Conservation (phyloP, 257 asterid species). For the Solanum infundibuliforme region DNA sequence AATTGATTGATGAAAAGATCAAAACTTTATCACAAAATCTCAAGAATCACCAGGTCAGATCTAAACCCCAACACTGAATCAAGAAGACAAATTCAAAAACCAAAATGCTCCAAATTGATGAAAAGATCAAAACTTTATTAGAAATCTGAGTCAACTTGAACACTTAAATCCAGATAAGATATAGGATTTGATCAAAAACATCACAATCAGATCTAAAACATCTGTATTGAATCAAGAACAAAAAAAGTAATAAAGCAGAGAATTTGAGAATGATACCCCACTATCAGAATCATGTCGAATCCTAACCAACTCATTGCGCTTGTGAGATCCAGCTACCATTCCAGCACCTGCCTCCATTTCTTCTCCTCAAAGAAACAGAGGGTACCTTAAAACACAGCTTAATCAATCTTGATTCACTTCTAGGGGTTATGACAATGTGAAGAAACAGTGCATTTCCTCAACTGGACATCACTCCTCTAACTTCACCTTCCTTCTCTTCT, state of each 20-base stretch:
- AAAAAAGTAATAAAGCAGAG: background rate
- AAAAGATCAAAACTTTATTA: background rate
- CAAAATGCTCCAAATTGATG: background rate
- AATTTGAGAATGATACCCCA: conserved; percentile 36
- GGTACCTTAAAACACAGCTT: background rate
- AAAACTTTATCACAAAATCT: background rate
- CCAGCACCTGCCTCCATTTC: conserved; percentile 76
- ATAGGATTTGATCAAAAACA: background rate
- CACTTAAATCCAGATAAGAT: background rate
- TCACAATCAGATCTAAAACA: conserved; percentile 29
- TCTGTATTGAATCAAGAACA: background rate
- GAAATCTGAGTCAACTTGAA: background rate
- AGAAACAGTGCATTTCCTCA: conserved; percentile 13
- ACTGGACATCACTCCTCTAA: background rate
- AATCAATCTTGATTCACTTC: background rate
- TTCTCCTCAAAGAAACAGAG: conserved; percentile 3
- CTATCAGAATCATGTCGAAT: conserved; percentile 72
- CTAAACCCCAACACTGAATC: background rate
- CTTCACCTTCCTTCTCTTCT: background rate
- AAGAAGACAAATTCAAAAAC: background rate
- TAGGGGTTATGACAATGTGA: background rate
- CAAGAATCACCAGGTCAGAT: background rate
- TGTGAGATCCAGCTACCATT: conserved; percentile 85
- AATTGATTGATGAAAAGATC: background rate
- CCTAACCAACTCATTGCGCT: conserved; percentile 60